Evolutionary conservation across 768 basidiomycete species (phyloP), one percentile per base, ranked within the genome.

Genomic region (Amanita rimosa): DNA sequence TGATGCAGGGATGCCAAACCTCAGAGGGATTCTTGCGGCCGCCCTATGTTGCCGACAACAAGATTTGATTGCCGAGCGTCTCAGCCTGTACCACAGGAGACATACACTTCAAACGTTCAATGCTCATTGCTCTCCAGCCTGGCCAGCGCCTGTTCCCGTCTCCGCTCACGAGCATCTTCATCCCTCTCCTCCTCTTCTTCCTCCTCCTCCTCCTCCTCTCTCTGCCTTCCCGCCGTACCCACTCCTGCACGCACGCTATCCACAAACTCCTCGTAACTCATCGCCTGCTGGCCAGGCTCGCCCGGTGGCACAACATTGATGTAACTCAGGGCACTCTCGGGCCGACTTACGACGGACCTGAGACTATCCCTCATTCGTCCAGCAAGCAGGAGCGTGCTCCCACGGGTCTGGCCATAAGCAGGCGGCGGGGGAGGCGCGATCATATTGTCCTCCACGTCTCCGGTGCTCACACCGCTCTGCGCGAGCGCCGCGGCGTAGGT

Each of bases 351-450:
- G 9, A 75, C 71, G 26, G 69, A 68, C n/a, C 77, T 58, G 54
- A 76, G 55, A 50, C 70, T 71, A 21, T 73, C 65, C 38, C 66
- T 62, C 46, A 83, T 58, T 60, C 70, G 74, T 4, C 79, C 77
- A 0, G 72, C 57, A 16, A 84, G 67, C 38, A 85, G 57, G 38
- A 85, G 67, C 16, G 71, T 81, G 63, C 80, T 83, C 31, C 81
- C 83, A 42, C 83, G 73, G 16, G 81, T 83, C 55, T 83, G 73
- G 19, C 85, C 84, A 59, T 86, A 86, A n/a, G 81, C 81, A 8
- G 85, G 85, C 6, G 85, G 85, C 1, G 85, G 83, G 3, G 78
- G 71, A 16, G 68, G 72, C 3, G 82, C 83, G 50, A 85, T 86
- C 33, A 74, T 60, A 57, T 76, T 68, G 60, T 85, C 83, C 55